Evolutionary conservation across 23 red algal genomes (phyloP).

Genomic region (Pyropia yezoensis): DNA sequence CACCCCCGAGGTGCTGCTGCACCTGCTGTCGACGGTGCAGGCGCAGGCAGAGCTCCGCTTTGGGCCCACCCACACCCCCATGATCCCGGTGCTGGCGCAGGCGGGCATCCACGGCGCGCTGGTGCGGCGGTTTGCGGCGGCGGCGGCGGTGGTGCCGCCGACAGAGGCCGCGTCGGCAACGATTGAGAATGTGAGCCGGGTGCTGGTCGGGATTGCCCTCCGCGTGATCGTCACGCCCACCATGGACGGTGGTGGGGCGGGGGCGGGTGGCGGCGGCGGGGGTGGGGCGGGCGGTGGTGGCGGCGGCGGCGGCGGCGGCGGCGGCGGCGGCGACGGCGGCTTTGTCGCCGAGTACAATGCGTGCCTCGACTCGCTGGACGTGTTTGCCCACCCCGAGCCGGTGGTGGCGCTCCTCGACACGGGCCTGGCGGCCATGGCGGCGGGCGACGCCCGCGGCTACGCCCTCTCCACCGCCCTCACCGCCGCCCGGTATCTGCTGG

Average conservation of each 20-base stretch:
- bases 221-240: conserved; percentile 46
- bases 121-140: conserved; percentile 28
- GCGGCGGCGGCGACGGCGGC: conserved; percentile 18
- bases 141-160: conserved; percentile 24
- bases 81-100: conserved; percentile 56
- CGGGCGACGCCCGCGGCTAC: conserved; percentile 43
- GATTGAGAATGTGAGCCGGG: conserved; percentile 59
- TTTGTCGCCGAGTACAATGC: conserved; percentile 54
- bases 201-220: conserved; percentile 60
- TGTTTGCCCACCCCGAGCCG: conserved; percentile 40
- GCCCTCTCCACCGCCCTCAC: conserved; percentile 54
- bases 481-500: conserved; percentile 48
- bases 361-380: conserved; percentile 42
- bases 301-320: no score
- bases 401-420: conserved; percentile 46
- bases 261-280: no score
- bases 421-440: conserved; percentile 23
- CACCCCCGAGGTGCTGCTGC: conserved; percentile 47
- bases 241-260: not conserved
- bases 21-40: conserved; percentile 52
- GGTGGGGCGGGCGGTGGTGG: no score
- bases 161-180: conserved; percentile 43
- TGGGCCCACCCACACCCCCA: conserved; percentile 49
- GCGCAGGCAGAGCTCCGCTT: conserved; percentile 69
- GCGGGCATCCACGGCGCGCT: conserved; percentile 35